These are phyloP conservation scores for Lipomyces sp. DNA, from an alignment of 805 yeast genomes.

Conservation along the genomic window DNA sequence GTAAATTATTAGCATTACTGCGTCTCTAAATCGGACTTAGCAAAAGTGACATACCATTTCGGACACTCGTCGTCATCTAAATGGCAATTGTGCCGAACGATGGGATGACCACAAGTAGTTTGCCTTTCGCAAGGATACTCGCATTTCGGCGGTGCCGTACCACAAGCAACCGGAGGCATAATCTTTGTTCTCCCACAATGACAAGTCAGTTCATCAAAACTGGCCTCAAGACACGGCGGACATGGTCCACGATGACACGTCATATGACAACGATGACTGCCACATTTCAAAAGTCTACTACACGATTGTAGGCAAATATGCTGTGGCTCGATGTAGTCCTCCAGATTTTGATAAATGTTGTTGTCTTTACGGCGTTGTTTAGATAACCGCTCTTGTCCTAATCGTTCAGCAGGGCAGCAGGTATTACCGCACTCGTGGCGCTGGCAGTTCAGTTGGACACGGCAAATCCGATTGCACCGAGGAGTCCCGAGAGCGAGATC, in stretches of 20 bases:
- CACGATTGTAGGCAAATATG: constrained; percentile 43
- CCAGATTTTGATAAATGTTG: constrained; percentile 45
- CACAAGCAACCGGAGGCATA: constrained; percentile 46
- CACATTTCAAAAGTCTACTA: constrained; percentile 41
- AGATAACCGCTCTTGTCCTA: constrained; percentile 55
- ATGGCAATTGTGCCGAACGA: constrained; percentile 71
- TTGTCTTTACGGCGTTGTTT: constrained; percentile 28
- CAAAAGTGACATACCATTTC: constrained; percentile 52
- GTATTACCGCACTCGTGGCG: constrained; percentile 71
- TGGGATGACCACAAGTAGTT: constrained; percentile 43
- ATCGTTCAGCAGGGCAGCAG: constrained; percentile 73
- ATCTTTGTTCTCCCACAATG: constrained; percentile 43
- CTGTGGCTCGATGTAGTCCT: constrained; percentile 42
- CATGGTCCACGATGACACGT: constrained; percentile 46
- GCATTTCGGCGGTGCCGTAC: constrained; percentile 43
- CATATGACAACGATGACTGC: constrained; percentile 41
- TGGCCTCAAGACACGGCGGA: constrained; percentile 42
- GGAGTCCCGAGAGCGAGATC: constrained; percentile 49
- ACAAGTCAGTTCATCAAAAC: constrained; percentile 43
- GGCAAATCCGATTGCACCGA: constrained; percentile 71
- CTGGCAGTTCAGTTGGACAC: constrained; percentile 75
- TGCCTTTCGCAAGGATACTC: constrained; percentile 37
- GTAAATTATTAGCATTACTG: neutral
- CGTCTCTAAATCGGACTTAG: neutral
- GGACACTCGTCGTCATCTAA: constrained; percentile 69